These are phyloP conservation scores for Pseudocercospora musae DNA, from an alignment of 2,329 filamentous ascomycete genomes.

Conservation along the genomic window DNA sequence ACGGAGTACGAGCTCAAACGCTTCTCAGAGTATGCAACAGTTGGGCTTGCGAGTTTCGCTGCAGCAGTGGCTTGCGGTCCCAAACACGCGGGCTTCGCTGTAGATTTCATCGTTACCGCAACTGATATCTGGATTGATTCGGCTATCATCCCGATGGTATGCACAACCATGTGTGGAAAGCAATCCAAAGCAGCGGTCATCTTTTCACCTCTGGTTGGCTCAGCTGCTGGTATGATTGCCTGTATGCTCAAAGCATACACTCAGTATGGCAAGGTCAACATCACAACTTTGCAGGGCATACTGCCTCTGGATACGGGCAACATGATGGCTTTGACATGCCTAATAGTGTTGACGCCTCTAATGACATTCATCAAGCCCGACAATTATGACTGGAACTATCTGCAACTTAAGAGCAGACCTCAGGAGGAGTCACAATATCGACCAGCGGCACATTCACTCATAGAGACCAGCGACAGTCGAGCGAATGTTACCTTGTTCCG, in stretches of 20 bases:
- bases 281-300: slow-evolving; percentile 13
- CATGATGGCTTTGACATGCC: slow-evolving; percentile 64
- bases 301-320: slow-evolving; percentile 50
- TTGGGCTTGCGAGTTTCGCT: slow-evolving; percentile 35
- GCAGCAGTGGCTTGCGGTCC: slow-evolving; percentile 27
- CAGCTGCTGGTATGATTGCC: slow-evolving; percentile 53
- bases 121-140: slow-evolving; percentile 28
- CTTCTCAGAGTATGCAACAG: slow-evolving; percentile 37
- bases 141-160: slow-evolving; percentile 32
- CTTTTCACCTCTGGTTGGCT: slow-evolving; percentile 39
- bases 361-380: slow-evolving; percentile 56
- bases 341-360: slow-evolving; percentile 70
- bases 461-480: slow-evolving; percentile 65
- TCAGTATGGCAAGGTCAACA: slow-evolving; percentile 18
- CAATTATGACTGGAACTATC: slow-evolving; percentile 83
- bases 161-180: slow-evolving; percentile 34
- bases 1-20: slow-evolving; percentile 34
- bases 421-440: slow-evolving; percentile 28
- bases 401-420: slow-evolving; percentile 36
- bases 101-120: slow-evolving; percentile 21
- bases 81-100: slow-evolving; percentile 25
- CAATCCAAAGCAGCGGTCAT: slow-evolving; percentile 16
- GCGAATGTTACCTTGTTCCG: slow-evolving; percentile 54
- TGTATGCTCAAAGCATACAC: slow-evolving; percentile 17
- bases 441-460: slow-evolving; percentile 51